phyloP scores from a whole-genome alignment of 352 stramenopile genomes.

The Phytophthora melonis region DNA sequence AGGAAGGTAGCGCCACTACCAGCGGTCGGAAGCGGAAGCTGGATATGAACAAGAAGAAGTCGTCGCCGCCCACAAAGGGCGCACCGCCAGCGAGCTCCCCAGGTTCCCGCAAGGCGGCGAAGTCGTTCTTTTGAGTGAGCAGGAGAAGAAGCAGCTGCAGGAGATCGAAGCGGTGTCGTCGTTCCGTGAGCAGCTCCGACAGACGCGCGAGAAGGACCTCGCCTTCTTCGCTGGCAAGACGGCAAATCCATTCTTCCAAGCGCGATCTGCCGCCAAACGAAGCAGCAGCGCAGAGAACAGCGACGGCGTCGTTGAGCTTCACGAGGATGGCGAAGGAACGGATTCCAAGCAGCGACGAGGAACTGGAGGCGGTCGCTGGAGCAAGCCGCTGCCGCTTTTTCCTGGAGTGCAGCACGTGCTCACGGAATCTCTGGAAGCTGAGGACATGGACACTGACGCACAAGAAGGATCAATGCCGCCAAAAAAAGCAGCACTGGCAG shows the following conservation, averaged over 20 bases:
- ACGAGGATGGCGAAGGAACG: conserved; percentile 20
- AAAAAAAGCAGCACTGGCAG: conserved; percentile 12
- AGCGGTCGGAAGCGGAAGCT: conserved; percentile 66
- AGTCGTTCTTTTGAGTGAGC: conserved; percentile 72
- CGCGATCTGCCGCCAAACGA: conserved; percentile 24
- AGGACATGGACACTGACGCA: conserved; percentile 22
- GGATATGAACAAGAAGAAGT: conserved; percentile 68
- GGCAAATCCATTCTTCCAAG: conserved; percentile 78
- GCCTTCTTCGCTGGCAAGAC: conserved; percentile 72
- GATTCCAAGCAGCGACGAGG: conserved; percentile 28
- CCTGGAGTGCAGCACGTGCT: conserved; percentile 58
- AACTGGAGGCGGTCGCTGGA: conserved; percentile 45
- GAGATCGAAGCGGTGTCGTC: conserved; percentile 72
- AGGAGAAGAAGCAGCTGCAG: conserved; percentile 73
- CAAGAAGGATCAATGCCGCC: conserved; percentile 7
- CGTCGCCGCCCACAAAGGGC: conserved; percentile 37
- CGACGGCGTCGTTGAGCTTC: conserved; percentile 40
- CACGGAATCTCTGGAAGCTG: conserved; percentile 8
- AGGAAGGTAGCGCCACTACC: conserved; percentile 16
- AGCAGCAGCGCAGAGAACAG: conserved; percentile 37
- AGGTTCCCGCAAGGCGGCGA: conserved; percentile 30
- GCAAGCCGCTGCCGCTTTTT: conserved; percentile 48
- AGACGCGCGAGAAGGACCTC: conserved; percentile 74
- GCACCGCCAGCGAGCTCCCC: conserved; percentile 27
- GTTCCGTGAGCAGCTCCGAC: conserved; percentile 70